Evolutionary conservation across 2,329 filamentous ascomycete genomes (phyloP).

Genomic region (Furcasterigmium sp.): DNA sequence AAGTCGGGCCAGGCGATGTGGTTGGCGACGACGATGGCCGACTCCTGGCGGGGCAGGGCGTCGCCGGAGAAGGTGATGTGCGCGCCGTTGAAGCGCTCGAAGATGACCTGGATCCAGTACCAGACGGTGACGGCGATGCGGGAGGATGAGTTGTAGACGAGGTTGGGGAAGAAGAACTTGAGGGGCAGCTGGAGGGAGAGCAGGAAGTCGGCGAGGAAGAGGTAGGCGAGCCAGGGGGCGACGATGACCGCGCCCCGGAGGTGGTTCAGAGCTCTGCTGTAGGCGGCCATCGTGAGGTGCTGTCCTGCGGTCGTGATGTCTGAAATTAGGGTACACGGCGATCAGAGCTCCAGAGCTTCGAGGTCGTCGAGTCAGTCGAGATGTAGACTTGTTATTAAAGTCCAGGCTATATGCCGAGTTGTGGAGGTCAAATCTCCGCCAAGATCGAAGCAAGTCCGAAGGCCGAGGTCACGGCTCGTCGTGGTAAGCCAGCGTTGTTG

Average conservation of each 20-base stretch:
- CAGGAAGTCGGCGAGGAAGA: slow-evolving; percentile 45
- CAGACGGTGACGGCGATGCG: slow-evolving; percentile 48
- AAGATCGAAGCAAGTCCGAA: too few species aligned
- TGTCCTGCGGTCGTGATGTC: too few species aligned
- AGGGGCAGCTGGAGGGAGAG: slow-evolving; percentile 44
- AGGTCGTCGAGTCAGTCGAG: too few species aligned
- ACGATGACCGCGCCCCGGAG: slow-evolving; percentile 37
- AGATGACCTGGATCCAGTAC: slow-evolving; percentile 53
- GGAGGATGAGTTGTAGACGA: slow-evolving; percentile 50
- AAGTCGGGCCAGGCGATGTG: slow-evolving; percentile 60
- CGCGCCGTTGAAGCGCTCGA: slow-evolving; percentile 48
- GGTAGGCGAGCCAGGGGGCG: slow-evolving; percentile 46
- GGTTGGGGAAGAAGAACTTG: slow-evolving; percentile 39
- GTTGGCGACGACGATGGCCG: slow-evolving; percentile 54
- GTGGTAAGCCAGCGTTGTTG: too few species aligned
- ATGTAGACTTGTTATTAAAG: too few species aligned
- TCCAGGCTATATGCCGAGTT: too few species aligned
- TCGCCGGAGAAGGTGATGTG: slow-evolving; percentile 49
- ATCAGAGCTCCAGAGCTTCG: too few species aligned
- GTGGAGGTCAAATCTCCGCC: too few species aligned
- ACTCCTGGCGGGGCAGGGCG: slow-evolving; percentile 45
- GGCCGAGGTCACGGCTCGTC: too few species aligned
- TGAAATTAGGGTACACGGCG: too few species aligned
- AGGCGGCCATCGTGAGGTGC: slow-evolving; percentile 8
- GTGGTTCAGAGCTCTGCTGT: slow-evolving; percentile 21